These are phyloP conservation scores for Perkinsus olseni DNA, from an alignment of 169 alveolate species.

Conservation along the genomic window DNA sequence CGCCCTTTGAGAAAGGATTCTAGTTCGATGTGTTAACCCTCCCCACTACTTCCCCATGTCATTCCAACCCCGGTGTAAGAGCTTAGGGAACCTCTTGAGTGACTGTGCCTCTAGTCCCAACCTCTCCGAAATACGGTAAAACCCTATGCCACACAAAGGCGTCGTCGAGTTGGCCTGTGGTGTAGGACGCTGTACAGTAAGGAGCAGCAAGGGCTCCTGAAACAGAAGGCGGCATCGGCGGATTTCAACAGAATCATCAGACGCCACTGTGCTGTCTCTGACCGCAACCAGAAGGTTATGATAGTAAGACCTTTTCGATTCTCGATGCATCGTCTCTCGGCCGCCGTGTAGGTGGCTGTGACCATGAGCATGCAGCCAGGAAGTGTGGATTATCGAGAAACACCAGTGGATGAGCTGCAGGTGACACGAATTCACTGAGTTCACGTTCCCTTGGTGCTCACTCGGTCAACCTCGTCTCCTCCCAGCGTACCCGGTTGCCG, in stretches of 20 bases:
- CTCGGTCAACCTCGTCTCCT: too few species aligned
- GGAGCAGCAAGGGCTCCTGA: not conserved
- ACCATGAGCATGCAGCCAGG: not conserved
- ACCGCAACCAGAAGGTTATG: not conserved
- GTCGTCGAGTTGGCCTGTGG: too few species aligned
- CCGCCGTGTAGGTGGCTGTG: not conserved
- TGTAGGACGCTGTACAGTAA: not conserved
- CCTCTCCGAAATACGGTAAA: not conserved
- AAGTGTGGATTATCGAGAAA: not conserved
- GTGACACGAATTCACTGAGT: not conserved
- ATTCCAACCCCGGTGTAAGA: not conserved
- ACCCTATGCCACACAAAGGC: too few species aligned
- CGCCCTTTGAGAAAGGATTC: too few species aligned
- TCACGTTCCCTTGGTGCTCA: too few species aligned
- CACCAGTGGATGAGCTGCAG: not conserved
- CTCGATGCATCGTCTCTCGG: not conserved
- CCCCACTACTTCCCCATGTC: not conserved
- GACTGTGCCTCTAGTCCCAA: not conserved
- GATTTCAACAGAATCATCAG: not conserved
- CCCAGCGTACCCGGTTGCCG: too few species aligned
- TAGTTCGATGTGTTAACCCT: too few species aligned
- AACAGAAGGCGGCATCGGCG: not conserved
- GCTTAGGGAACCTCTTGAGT: not conserved
- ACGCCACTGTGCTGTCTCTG: not conserved
- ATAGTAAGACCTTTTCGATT: not conserved